Base-by-base conservation (phyloP, 495 filamentous ascomycete genomes). In the Hypoxylon trugodes region DNA sequence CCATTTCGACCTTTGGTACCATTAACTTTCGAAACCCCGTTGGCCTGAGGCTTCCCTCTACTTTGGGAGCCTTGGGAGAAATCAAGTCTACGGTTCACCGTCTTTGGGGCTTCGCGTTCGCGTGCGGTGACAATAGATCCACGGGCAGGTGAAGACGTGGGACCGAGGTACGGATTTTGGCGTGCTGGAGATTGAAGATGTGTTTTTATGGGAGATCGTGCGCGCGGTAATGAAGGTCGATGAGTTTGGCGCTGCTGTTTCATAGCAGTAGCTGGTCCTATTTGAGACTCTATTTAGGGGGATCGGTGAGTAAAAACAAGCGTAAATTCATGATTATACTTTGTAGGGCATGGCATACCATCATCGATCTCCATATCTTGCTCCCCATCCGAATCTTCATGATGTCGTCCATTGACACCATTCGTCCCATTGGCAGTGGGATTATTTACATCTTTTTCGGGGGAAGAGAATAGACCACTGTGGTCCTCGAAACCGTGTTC, bases 401-500 rank as follows among this genome's bases (percentile, higher is more conserved):
- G 40, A 38, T 18, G 26, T n/a, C 53, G 57, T 6, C 70, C 46
- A 73, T 74, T 40, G 73, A 79, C 21, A 2, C 47, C 47, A 74
- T 74, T 36, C 73, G 79, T 25, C 2, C 46, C 52, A 32, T 67
- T 61, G 19, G 32, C 30, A 3, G 40, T 16, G 12, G n/a, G 46
- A 49, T 67, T 58, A 18, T 52, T 40, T 15, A 85, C 79, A 4
- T 81, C 73, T 59, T 88, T 90, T 52, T 82, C 86, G 24, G 94
- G 93, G 8, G 94, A 96, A 2, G 93, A 97, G 75, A 97, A 98
- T 63, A 97, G 85, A 43, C 82, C 83, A 19, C 91, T 89, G 49
- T 96, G 82, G 28, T 87, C 86, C 73, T 98, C 92, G 76, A 98
- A 84, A 73, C 96, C 95, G 82, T 96, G 79, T 71, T 93, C 95